Conservation (phyloP, 768 basidiomycete species). For the Cystofilobasidium ferigula region DNA sequence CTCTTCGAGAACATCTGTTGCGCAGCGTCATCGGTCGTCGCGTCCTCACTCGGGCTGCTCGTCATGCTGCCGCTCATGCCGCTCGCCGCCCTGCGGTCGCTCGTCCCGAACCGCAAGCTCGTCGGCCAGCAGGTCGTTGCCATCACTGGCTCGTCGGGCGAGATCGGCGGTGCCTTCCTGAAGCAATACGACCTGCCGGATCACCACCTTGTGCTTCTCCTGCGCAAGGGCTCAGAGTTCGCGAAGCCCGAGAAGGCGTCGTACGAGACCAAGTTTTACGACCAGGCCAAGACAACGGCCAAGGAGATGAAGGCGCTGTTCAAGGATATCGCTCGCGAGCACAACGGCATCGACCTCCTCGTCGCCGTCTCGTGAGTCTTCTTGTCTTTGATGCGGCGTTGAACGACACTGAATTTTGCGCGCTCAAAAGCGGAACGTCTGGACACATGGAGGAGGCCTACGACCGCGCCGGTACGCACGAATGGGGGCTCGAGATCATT, state of each 20-base stretch:
- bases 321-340: conserved; percentile 3
- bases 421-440: background rate
- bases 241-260: background rate
- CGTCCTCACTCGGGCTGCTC: background rate
- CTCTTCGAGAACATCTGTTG: conserved; percentile 10
- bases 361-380: background rate
- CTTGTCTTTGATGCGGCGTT: no score
- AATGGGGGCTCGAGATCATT: conserved; percentile 1
- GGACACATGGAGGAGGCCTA: conserved; percentile 14
- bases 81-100: conserved; percentile 1
- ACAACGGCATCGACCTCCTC: conserved; percentile 6
- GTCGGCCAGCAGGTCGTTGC: background rate
- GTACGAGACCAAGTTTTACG: background rate
- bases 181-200: conserved; percentile 1
- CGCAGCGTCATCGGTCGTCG: background rate
- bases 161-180: conserved; percentile 9
- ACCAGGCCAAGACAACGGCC: background rate
- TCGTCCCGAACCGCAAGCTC: background rate
- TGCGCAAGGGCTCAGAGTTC: background rate
- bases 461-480: background rate
- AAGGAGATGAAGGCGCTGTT: conserved; percentile 2
- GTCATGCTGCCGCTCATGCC: background rate
- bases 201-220: conserved; percentile 2
- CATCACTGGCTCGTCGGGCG: background rate
- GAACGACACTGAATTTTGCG: no score